phyloP scores from a whole-genome alignment of 75 land plant genomes.

The Pinus taeda region DNA sequence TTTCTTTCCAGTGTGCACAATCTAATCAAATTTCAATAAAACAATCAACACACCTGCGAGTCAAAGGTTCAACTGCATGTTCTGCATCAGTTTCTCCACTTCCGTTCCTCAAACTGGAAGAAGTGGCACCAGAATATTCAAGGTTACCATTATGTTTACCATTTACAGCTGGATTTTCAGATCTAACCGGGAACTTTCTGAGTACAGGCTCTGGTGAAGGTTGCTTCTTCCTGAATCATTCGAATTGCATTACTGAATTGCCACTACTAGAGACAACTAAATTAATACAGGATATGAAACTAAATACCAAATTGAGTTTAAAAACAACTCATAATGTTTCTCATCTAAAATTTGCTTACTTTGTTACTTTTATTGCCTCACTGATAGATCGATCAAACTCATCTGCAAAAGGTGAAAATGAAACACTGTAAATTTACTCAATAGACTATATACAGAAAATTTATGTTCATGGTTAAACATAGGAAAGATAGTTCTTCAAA shows the following conservation, averaged over 20 bases:
- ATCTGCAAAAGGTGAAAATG: constrained; percentile 56
- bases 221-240: constrained; percentile 42
- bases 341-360: constrained; percentile 37
- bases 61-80: constrained; percentile 22
- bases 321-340: not conserved
- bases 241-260: not conserved
- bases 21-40: not conserved
- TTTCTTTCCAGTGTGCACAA: not conserved
- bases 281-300: not conserved
- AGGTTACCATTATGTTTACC: constrained; percentile 42
- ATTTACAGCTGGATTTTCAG: constrained; percentile 37
- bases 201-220: constrained; percentile 45
- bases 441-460: not conserved
- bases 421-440: not conserved
- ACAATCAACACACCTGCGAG: constrained; percentile 35
- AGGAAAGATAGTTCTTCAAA: not conserved
- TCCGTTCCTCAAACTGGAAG: constrained; percentile 41
- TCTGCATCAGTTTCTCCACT: constrained; percentile 52
- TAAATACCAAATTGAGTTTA: not conserved
- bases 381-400: constrained; percentile 93
- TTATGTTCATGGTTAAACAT: not conserved
- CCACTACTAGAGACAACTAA: not conserved
- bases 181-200: constrained; percentile 21
- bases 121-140: constrained; percentile 19
- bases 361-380: constrained; percentile 94